These are phyloP conservation scores for Helianthus tuberosus DNA, from an alignment of 129 eudicot genomes.

Conservation along the genomic window DNA sequence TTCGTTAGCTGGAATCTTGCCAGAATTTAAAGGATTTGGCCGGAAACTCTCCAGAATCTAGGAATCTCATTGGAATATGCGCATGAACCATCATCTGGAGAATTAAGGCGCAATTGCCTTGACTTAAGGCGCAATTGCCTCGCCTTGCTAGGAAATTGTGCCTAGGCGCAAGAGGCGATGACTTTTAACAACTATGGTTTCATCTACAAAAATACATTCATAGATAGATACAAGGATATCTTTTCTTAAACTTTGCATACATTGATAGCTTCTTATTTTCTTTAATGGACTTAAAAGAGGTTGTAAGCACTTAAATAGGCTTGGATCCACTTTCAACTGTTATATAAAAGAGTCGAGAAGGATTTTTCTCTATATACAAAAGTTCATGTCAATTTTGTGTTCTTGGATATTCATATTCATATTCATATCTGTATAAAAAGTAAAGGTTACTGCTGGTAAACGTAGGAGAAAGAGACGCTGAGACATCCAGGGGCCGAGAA, in stretches of 20 bases:
- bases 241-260: not conserved
- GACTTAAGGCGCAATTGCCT: too few relatives aligned
- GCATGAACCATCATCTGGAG: too few relatives aligned
- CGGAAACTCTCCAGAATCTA: too few relatives aligned
- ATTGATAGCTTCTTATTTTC: not conserved
- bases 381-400: not conserved
- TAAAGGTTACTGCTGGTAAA: not conserved
- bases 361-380: not conserved
- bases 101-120: too few relatives aligned
- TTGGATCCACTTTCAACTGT: not conserved
- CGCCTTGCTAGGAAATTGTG: too few relatives aligned
- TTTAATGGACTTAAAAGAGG: not conserved
- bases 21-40: too few relatives aligned
- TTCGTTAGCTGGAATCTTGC: too few relatives aligned
- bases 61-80: too few relatives aligned
- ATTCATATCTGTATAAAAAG: not conserved
- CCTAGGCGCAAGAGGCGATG: too few relatives aligned
- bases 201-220: not conserved
- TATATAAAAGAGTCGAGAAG: not conserved
- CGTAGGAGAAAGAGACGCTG: constrained; percentile 25
- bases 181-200: too few relatives aligned
- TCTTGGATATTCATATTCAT: not conserved
- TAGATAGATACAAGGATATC: not conserved
- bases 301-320: not conserved
- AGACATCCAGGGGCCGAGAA: constrained; percentile 45